These are phyloP conservation scores for Linnemannia hyalina DNA, from an alignment of 192 early-diverging fungal species.

Conservation along the genomic window DNA sequence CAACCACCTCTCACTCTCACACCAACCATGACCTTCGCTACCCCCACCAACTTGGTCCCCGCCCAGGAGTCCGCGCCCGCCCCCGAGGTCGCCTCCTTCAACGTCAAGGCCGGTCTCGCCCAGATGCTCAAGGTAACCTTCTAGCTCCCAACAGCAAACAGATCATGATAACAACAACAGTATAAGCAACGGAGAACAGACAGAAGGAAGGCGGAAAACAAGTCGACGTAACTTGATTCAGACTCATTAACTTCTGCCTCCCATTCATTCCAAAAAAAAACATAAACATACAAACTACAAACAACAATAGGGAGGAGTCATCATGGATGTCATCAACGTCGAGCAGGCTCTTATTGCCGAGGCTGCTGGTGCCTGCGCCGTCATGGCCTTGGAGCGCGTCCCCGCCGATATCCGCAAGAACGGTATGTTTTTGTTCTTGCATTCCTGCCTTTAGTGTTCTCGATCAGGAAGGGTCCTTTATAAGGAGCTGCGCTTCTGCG, in stretches of 20 bases:
- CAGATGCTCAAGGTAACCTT: conserved; percentile 94
- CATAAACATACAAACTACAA: neutral
- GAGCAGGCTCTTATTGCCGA: conserved; percentile 98
- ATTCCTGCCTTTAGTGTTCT: neutral
- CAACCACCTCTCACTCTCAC: neutral
- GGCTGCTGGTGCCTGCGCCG: conserved; percentile 96
- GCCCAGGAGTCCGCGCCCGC: conserved; percentile 23
- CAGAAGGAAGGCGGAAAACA: neutral
- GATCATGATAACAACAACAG: neutral
- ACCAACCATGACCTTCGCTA: conserved; percentile 54
- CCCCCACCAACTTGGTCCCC: conserved; percentile 63
- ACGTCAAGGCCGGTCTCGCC: conserved; percentile 95
- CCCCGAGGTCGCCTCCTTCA: conserved; percentile 70
- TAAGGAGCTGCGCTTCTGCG: neutral
- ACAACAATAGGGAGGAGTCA: conserved; percentile 88
- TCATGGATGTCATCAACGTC: conserved; percentile 98
- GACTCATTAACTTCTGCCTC: neutral
- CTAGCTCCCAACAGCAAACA: neutral
- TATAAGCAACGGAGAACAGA: neutral
- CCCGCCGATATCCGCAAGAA: conserved; percentile 98
- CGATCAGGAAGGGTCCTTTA: neutral
- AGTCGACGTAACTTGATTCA: neutral
- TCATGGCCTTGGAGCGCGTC: conserved; percentile 98
- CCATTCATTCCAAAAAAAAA: neutral
- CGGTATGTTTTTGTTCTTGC: conserved; percentile 61